Percentiles rank a stretch among this genome's conserved stretches.
Evolutionary conservation across 2,329 filamentous ascomycete species (phyloP).

Genomic region (Sarocladium strictum): DNA sequence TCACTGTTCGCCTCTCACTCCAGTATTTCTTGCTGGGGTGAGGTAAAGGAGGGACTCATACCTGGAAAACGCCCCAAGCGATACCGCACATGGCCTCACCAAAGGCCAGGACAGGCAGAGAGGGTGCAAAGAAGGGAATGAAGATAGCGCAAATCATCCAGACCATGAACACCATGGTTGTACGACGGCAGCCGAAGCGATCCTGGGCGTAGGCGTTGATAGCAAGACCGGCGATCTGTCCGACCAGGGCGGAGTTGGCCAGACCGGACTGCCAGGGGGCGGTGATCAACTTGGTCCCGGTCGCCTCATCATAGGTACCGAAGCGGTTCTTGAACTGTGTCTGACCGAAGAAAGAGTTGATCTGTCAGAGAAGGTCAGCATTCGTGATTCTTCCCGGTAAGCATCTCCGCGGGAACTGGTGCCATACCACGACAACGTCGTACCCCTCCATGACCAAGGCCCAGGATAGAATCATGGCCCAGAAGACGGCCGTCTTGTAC

Average conservation of each 20-base stretch:
- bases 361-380: too few species aligned
- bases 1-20: too few species aligned
- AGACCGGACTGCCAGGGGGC: conserved; percentile 1
- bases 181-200: conserved; percentile 1
- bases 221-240: not conserved
- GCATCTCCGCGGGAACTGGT: not conserved
- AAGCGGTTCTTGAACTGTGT: conserved; percentile 1
- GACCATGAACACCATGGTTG: conserved; percentile 21
- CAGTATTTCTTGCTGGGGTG: too few species aligned
- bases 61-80: conserved; percentile 29
- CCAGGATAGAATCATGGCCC: not conserved
- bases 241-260: conserved; percentile 4
- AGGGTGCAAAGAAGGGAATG: conserved; percentile 13
- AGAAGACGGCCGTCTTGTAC: not conserved
- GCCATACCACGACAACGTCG: not conserved
- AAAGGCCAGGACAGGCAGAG: conserved; percentile 27
- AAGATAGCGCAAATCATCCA: conserved; percentile 1
- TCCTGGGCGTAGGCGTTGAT: conserved; percentile 1
- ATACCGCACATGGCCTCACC: conserved; percentile 29
- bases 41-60: conserved; percentile 7
- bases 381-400: not conserved
- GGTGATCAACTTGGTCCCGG: not conserved
- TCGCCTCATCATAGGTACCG: not conserved
- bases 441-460: conserved; percentile 5
- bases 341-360: conserved; percentile 1